Evolutionary conservation across 257 asterid species (phyloP).

Genomic region (Solanum boliviense): DNA sequence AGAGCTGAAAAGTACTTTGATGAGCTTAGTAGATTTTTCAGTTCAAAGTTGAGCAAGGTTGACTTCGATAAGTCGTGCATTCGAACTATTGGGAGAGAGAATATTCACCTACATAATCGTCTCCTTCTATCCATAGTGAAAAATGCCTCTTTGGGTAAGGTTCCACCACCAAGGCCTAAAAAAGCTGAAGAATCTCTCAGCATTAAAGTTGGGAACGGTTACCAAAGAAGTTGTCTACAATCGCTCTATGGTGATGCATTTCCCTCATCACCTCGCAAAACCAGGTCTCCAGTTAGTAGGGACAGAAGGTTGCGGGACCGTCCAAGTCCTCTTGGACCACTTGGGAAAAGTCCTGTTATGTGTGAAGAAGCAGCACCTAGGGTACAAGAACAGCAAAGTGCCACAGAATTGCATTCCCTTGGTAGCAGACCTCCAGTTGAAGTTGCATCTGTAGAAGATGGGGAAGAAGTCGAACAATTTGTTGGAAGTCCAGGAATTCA

Average conservation of each 20-base stretch:
- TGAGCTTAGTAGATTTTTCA: constrained; percentile 39
- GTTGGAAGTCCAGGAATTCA: constrained; percentile 33
- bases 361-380: constrained; percentile 49
- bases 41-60: constrained; percentile 38
- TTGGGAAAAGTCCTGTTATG: constrained; percentile 57
- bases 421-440: constrained; percentile 66
- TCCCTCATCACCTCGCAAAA: constrained; percentile 58
- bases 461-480: constrained; percentile 88
- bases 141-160: constrained; percentile 46
- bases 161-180: constrained; percentile 41
- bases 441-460: constrained; percentile 54
- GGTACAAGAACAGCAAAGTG: constrained; percentile 63
- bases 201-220: constrained; percentile 35
- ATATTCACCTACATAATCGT: constrained; percentile 56
- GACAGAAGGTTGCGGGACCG: constrained; percentile 64
- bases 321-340: constrained; percentile 79
- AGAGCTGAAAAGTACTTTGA: constrained; percentile 67
- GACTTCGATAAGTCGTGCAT: constrained; percentile 52
- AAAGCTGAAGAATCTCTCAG: constrained; percentile 29
- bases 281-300: constrained; percentile 46
- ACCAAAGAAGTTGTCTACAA: constrained; percentile 38
- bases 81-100: constrained; percentile 59
- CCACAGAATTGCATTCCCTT: constrained; percentile 58
- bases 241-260: constrained; percentile 49
- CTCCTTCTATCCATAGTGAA: constrained; percentile 53